These are phyloP conservation scores for Trichosporon asahii DNA, from an alignment of 1,284 basidiomycete genomes.

Conservation along the genomic window DNA sequence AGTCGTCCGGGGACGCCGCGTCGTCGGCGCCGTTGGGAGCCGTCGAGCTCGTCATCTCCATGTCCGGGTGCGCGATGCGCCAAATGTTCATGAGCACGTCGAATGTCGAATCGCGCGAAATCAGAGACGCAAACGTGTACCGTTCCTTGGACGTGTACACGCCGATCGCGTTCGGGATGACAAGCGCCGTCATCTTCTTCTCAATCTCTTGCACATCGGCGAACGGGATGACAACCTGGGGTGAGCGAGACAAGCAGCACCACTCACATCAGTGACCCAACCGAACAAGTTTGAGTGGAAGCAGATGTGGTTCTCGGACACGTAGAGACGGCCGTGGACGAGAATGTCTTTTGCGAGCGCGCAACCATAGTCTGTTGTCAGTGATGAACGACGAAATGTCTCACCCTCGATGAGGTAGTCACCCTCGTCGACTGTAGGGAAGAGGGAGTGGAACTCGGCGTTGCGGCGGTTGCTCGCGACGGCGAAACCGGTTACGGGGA, in stretches of 20 bases:
- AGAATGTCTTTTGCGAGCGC: conserved; percentile 93
- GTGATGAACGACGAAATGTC: conserved; percentile 24
- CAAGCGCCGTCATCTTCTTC: conserved; percentile 97
- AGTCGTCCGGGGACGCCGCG: conserved; percentile 30
- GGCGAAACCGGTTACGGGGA: conserved; percentile 88
- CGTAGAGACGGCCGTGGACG: conserved; percentile 91
- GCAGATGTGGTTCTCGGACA: conserved; percentile 96
- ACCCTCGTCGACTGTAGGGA: conserved; percentile 82
- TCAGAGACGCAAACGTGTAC: conserved; percentile 94
- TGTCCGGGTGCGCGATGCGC: conserved; percentile 80
- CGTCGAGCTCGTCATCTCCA: conserved; percentile 43
- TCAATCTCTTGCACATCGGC: conserved; percentile 85
- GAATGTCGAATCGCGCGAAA: conserved; percentile 91
- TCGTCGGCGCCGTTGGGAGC: conserved; percentile 25
- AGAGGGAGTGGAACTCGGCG: conserved; percentile 91
- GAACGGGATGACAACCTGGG: conserved; percentile 82
- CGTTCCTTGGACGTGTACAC: conserved; percentile 75
- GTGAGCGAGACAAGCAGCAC: conserved; percentile 8
- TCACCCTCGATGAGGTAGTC: conserved; percentile 97
- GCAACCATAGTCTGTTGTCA: conserved; percentile 82
- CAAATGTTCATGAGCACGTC: conserved; percentile 97
- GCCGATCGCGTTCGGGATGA: conserved; percentile 97
- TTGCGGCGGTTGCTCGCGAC: conserved; percentile 94
- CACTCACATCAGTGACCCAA: conserved; percentile 90
- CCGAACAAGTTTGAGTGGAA: conserved; percentile 99